Base-by-base conservation (phyloP, 2,329 filamentous ascomycete genomes). In the Calonectria montana region DNA sequence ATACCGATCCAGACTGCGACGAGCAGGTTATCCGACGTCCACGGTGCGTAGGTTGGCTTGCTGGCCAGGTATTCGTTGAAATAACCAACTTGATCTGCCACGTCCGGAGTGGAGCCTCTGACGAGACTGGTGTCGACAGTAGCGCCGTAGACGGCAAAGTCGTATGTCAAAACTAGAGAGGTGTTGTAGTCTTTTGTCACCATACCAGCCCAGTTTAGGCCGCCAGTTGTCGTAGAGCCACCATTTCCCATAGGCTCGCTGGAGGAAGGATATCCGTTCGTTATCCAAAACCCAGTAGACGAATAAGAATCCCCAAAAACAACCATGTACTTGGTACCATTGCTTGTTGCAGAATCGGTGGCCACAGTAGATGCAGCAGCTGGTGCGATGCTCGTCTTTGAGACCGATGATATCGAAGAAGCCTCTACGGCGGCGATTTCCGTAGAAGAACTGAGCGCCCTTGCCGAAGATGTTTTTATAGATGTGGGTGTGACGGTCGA, bases 1-100 rank as follows among this genome's bases (percentile, higher is more conserved):
- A 77, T 77, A 0, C 75, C 75, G 6, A 76, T 75, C 75, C 75
- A 77, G 25, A 77, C 71, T 6, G 70, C 71, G 6, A 75, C 68
- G 9, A 77, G 57, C 0, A 70, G 68, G 0, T 77, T 50, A 43
- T 61, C 55, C 16, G 55, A 61, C 25, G 35, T 61, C 55, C 55
- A 61, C 37, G 55, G 55, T 0, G 27, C 25, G 0, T 59, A 25
- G 13, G 25, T 57, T 0, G 74, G 65, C n/a, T 67, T 67, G 0
- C 67, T 29, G 2, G 73, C 67, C 13, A 75, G 59, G 29, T 77
- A 75, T 48, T 75, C 57, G 16, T 75, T 74, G 23, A 77, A 75
- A 1, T 75, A 50, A 0, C 55, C 71, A 2, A 77, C 73, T 48
- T 77, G 75, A 13, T 74, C 75, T 7, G 72, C 69, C 29, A 77